phyloP scores from a whole-genome alignment of 495 filamentous ascomycete species.

The Amorphotheca resinae region DNA sequence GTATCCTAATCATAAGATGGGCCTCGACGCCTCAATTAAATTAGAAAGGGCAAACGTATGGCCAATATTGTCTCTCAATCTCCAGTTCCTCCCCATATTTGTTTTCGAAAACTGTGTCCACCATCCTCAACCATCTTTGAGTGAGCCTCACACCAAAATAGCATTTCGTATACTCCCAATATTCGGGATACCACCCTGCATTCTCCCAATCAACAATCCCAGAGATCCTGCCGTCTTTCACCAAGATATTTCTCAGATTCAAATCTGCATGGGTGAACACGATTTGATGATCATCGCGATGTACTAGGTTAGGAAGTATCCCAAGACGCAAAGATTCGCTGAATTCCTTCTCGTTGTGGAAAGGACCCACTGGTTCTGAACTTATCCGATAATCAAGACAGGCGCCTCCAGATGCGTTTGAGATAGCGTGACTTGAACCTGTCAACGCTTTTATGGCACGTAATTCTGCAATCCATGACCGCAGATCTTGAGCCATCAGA shows the following conservation, averaged over 20 bases:
- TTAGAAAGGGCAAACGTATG: too few species aligned
- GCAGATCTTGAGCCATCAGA: too few species aligned
- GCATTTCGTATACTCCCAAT: constrained; percentile 20
- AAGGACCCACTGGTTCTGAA: constrained; percentile 21
- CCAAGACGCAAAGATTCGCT: constrained; percentile 20
- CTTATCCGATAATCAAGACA: too few species aligned
- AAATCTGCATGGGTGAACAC: constrained; percentile 41
- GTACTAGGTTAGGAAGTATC: constrained; percentile 17
- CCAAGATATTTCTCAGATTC: constrained; percentile 34
- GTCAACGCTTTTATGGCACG: too few species aligned
- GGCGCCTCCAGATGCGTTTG: too few species aligned
- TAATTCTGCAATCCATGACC: too few species aligned
- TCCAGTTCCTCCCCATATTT: not conserved
- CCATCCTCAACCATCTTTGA: constrained; percentile 1
- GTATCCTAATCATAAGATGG: too few species aligned
- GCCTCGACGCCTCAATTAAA: too few species aligned
- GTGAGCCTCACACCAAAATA: not conserved
- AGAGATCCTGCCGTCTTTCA: constrained; percentile 31
- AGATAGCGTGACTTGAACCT: too few species aligned
- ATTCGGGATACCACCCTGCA: constrained; percentile 33
- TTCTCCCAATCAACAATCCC: constrained; percentile 42
- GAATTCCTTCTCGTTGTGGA: constrained; percentile 24
- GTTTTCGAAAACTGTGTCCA: not conserved
- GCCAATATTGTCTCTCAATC: constrained; percentile 2
- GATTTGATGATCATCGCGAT: constrained; percentile 8